phyloP scores from a whole-genome alignment of 176 grass and related monocot genomes.

The Tillandsia fasciculata region DNA sequence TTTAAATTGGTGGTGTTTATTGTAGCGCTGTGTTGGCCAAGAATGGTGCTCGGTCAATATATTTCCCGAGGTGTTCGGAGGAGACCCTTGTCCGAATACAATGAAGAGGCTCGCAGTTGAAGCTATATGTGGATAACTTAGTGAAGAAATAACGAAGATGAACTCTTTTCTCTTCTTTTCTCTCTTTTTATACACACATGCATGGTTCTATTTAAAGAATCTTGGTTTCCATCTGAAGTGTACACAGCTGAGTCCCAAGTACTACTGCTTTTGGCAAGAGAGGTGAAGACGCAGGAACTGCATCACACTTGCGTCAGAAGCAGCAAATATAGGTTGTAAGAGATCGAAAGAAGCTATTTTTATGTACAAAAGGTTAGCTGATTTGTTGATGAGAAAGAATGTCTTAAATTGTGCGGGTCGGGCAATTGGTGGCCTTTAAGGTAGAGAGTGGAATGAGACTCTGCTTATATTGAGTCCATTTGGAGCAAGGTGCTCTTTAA shows the following conservation, averaged over 20 bases:
- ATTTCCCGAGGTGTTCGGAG: slow-evolving; percentile 67
- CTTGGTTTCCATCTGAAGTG: slow-evolving; percentile 16
- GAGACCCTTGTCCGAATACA: slow-evolving; percentile 82
- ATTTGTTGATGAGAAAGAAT: slow-evolving; percentile 9
- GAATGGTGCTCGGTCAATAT: slow-evolving; percentile 56
- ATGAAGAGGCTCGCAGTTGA: slow-evolving; percentile 84
- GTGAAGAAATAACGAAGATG: not conserved
- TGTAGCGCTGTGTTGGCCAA: slow-evolving; percentile 72
- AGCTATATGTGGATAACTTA: slow-evolving; percentile 47
- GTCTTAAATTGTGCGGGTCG: slow-evolving; percentile 4
- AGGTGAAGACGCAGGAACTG: slow-evolving; percentile 48
- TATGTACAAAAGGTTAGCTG: slow-evolving; percentile 1
- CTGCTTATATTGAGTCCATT: slow-evolving; percentile 50
- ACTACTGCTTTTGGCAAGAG: slow-evolving; percentile 34
- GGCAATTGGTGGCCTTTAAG: not conserved
- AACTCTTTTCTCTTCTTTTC: not conserved
- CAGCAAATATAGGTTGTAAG: slow-evolving; percentile 18
- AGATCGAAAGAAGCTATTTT: slow-evolving; percentile 16
- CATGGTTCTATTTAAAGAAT: slow-evolving; percentile 5
- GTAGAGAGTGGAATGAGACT: slow-evolving; percentile 30
- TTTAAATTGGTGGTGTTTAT: slow-evolving; percentile 17
- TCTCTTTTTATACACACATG: slow-evolving; percentile 15
- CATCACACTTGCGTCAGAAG: slow-evolving; percentile 32
- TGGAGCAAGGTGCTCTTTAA: slow-evolving; percentile 8
- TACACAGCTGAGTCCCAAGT: not conserved